phyloP scores from a whole-genome alignment of 106 monocot genomes.

The Alisma plantagoaquatica region DNA sequence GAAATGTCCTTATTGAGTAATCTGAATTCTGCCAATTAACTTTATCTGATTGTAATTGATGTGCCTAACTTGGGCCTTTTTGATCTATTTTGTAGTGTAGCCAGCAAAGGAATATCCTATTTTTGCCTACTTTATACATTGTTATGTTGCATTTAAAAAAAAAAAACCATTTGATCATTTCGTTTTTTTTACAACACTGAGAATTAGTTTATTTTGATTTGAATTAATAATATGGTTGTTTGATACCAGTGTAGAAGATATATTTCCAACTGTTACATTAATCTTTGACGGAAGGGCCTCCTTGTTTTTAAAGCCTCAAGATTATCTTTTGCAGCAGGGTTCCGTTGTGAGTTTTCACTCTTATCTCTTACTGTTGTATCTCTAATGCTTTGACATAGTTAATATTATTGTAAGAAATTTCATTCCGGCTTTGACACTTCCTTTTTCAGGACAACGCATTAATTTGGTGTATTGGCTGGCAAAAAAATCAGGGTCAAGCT shows the following conservation, averaged over 20 bases:
- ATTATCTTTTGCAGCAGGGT: slow-evolving; percentile 79
- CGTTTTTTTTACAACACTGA: no score
- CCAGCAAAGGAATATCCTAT: no score
- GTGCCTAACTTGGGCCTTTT: no score
- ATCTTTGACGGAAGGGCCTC: slow-evolving; percentile 65
- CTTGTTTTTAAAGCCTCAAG: slow-evolving; percentile 61
- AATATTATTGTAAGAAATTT: not conserved
- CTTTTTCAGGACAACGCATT: slow-evolving; percentile 38
- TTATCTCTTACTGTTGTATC: slow-evolving; percentile 1
- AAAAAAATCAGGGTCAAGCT: slow-evolving; percentile 65
- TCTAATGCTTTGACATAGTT: not conserved
- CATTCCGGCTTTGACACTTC: not conserved
- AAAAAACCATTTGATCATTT: no score
- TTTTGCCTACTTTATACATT: no score
- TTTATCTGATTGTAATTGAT: no score
- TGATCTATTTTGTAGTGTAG: no score
- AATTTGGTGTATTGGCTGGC: slow-evolving; percentile 98
- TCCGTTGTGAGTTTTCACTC: slow-evolving; percentile 48
- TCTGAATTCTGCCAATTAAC: no score
- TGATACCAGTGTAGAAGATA: slow-evolving; percentile 38
- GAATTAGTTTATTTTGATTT: no score
- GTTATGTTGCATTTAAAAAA: no score
- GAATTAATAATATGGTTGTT: no score
- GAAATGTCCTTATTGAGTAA: no score
- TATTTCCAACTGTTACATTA: slow-evolving; percentile 68